phyloP scores from a whole-genome alignment of 148 eudicot species.

The Camellia lanceoleosa region DNA sequence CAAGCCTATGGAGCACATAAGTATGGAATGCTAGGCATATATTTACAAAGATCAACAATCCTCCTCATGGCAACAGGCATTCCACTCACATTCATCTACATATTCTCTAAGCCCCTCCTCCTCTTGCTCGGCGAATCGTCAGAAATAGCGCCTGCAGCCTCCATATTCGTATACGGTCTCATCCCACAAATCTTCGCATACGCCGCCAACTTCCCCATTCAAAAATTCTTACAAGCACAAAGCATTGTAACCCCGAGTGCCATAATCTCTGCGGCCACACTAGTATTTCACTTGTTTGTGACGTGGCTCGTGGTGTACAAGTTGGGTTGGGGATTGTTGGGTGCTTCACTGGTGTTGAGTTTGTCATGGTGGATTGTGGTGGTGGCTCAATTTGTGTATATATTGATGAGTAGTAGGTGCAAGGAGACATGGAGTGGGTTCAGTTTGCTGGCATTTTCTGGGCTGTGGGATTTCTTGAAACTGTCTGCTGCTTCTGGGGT shows the following conservation, averaged over 20 bases:
- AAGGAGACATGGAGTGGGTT: slow-evolving; percentile 53
- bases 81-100: slow-evolving; percentile 43
- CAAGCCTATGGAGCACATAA: slow-evolving; percentile 66
- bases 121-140: slow-evolving; percentile 45
- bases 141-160: slow-evolving; percentile 32
- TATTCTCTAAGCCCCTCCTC: slow-evolving; percentile 38
- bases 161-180: slow-evolving; percentile 45
- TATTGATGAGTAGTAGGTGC: slow-evolving; percentile 31
- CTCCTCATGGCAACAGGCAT: slow-evolving; percentile 39
- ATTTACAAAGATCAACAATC: slow-evolving; percentile 54
- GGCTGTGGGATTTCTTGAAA: slow-evolving; percentile 41
- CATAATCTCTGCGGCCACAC: slow-evolving; percentile 43
- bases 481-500: slow-evolving; percentile 48
- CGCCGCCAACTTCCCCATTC: slow-evolving; percentile 51
- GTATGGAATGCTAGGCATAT: slow-evolving; percentile 56
- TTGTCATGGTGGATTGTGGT: slow-evolving; percentile 61
- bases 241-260: slow-evolving; percentile 48
- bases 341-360: slow-evolving; percentile 48
- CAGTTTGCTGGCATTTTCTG: slow-evolving; percentile 41
- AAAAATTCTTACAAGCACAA: slow-evolving; percentile 56
- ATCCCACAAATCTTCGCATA: slow-evolving; percentile 59
- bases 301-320: slow-evolving; percentile 39
- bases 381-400: slow-evolving; percentile 45
- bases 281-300: slow-evolving; percentile 23
- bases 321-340: slow-evolving; percentile 47